Conservation (phyloP, 176 grass and related monocot genomes). For the Triticum dicoccoides region DNA sequence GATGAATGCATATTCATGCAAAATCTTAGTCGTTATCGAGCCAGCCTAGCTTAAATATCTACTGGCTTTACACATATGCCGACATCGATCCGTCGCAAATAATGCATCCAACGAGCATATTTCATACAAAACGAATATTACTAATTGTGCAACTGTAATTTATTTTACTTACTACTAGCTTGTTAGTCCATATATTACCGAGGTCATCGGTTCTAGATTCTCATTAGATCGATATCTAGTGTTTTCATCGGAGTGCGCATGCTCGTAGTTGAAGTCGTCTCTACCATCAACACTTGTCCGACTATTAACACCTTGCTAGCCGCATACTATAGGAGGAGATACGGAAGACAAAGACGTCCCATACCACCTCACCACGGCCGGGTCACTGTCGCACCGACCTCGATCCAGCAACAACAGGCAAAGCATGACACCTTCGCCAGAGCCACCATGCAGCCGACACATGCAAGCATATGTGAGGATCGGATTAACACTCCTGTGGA, state of each 20-base stretch:
- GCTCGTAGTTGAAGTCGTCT: too few relatives aligned
- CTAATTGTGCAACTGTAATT: background rate
- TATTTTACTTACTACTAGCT: background rate
- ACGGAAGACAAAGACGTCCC: too few relatives aligned
- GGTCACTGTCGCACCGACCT: too few relatives aligned
- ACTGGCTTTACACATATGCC: conserved; percentile 5
- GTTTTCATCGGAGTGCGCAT: too few relatives aligned
- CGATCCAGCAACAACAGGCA: too few relatives aligned
- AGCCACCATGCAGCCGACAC: too few relatives aligned
- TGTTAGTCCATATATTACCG: background rate
- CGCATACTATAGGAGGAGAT: too few relatives aligned
- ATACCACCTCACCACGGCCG: too few relatives aligned
- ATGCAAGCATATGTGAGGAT: background rate
- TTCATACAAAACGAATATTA: background rate
- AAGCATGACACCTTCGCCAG: too few relatives aligned
- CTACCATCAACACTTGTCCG: too few relatives aligned
- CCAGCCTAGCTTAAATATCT: background rate
- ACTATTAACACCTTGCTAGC: too few relatives aligned
- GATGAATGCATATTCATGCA: background rate
- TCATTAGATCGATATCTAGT: background rate
- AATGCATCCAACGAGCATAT: background rate
- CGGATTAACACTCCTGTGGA: background rate
- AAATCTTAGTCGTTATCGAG: background rate
- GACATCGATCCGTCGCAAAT: background rate
- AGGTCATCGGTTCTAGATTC: background rate